These are phyloP conservation scores for Rhodotorula sp. DNA, from an alignment of 1,284 basidiomycete species.

Conservation along the genomic window DNA sequence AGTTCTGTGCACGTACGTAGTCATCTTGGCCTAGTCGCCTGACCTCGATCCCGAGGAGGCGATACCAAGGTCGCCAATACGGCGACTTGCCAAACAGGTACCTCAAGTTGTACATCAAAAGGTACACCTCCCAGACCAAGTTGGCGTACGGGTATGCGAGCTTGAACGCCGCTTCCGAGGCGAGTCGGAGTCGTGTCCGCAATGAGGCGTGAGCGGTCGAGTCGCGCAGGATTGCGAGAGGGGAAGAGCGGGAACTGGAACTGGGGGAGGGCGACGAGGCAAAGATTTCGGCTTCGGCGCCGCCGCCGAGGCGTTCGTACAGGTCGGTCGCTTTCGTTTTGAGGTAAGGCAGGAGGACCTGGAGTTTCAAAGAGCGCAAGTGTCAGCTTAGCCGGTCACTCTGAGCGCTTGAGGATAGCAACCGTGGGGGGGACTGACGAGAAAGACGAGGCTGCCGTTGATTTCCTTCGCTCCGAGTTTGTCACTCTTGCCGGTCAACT, in stretches of 20 bases:
- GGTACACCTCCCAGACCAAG: constrained; percentile 70
- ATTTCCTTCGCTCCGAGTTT: constrained; percentile 63
- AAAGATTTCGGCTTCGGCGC: constrained; percentile 54
- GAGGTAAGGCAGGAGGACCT: constrained; percentile 87
- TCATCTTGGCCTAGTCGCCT: constrained; percentile 74
- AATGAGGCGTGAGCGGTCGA: not conserved
- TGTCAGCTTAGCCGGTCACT: constrained; percentile 5
- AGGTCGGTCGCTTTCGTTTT: constrained; percentile 84
- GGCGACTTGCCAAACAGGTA: constrained; percentile 87
- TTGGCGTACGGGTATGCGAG: constrained; percentile 74
- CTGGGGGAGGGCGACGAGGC: constrained; percentile 16
- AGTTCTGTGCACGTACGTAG: constrained; percentile 45
- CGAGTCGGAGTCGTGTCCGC: constrained; percentile 10
- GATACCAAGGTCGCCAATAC: constrained; percentile 88
- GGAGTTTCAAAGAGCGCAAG: constrained; percentile 1
- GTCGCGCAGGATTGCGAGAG: constrained; percentile 38
- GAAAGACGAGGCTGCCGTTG: constrained; percentile 43
- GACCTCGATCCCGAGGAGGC: constrained; percentile 76
- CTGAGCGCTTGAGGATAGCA: not conserved
- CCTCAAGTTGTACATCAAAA: constrained; percentile 78
- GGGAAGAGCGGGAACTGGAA: not conserved
- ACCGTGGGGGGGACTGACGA: constrained; percentile 22
- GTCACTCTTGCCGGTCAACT: constrained; percentile 63
- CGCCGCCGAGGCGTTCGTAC: constrained; percentile 85
- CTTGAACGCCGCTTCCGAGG: constrained; percentile 59